A percentile compares a stretch with the other conserved stretches of the same genome.
phyloP scores from a whole-genome alignment of 768 basidiomycete genomes.

The Cytidiella melzeri region DNA sequence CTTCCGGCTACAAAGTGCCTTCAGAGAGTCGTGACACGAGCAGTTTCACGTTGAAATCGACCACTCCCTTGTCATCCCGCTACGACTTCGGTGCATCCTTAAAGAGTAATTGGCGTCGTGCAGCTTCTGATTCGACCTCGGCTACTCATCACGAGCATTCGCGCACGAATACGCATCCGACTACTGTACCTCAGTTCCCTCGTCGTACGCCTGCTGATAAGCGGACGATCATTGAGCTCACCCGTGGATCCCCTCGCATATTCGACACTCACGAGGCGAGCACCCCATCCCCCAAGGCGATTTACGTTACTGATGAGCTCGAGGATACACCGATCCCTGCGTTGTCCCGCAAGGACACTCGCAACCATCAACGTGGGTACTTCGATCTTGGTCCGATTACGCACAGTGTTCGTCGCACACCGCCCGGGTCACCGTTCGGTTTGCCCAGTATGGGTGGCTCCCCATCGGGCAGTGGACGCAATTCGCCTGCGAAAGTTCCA shows the following conservation, averaged over 20 bases:
- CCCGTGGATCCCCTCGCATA: slow-evolving; percentile 50
- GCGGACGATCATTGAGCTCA: slow-evolving; percentile 6
- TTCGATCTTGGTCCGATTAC: slow-evolving; percentile 34
- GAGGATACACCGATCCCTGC: slow-evolving; percentile 20
- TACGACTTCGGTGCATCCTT: slow-evolving; percentile 54
- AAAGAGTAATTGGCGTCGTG: slow-evolving; percentile 40
- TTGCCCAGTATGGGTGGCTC: background rate
- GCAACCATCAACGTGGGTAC: slow-evolving; percentile 57
- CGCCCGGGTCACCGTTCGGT: slow-evolving; percentile 37
- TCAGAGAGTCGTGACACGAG: slow-evolving; percentile 5
- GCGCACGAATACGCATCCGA: slow-evolving; percentile 46
- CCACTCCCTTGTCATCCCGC: slow-evolving; percentile 41
- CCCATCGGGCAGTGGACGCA: slow-evolving; percentile 5
- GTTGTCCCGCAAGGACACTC: slow-evolving; percentile 14
- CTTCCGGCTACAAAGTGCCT: background rate
- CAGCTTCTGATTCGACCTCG: slow-evolving; percentile 16
- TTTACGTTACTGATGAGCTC: slow-evolving; percentile 8
- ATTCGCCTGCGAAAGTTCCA: slow-evolving; percentile 2
- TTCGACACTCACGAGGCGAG: slow-evolving; percentile 23
- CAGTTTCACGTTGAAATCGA: slow-evolving; percentile 22
- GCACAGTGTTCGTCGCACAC: slow-evolving; percentile 36
- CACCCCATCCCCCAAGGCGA: background rate
- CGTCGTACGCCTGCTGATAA: slow-evolving; percentile 11
- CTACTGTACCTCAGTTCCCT: slow-evolving; percentile 17
- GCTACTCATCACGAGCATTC: slow-evolving; percentile 18